phyloP scores from a whole-genome alignment of 2,329 filamentous ascomycete genomes.

The Venturia oleaginea region DNA sequence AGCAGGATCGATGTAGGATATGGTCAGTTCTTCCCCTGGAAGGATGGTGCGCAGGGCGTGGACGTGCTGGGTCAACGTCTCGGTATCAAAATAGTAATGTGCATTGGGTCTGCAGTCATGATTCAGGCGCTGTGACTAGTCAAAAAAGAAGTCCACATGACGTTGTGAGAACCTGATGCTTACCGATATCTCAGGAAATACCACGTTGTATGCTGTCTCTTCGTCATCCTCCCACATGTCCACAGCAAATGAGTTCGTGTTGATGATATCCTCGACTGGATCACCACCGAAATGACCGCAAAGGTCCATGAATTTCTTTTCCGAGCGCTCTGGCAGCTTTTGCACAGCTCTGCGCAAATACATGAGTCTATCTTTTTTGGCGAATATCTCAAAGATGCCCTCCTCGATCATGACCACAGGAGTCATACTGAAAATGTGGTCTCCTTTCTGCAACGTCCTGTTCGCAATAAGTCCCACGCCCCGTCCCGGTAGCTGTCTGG shows the following conservation, averaged over 20 bases:
- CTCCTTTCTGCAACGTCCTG: constrained; percentile 11
- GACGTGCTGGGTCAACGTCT: constrained; percentile 29
- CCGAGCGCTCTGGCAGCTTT: constrained; percentile 4
- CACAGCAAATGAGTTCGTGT: constrained; percentile 15
- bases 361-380: not conserved
- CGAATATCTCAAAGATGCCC: not conserved
- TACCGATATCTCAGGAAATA: constrained; percentile 15
- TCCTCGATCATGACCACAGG: constrained; percentile 13
- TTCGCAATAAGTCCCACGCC: constrained; percentile 14
- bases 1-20: constrained; percentile 31
- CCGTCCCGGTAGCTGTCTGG: constrained; percentile 9
- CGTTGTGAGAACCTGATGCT: not conserved
- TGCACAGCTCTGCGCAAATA: not conserved
- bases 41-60: constrained; percentile 30
- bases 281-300: constrained; percentile 14
- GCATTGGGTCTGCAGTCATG: constrained; percentile 36
- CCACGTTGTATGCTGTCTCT: constrained; percentile 6
- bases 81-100: constrained; percentile 30
- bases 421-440: constrained; percentile 13
- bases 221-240: constrained; percentile 11
- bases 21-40: constrained; percentile 34
- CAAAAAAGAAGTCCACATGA: not conserved
- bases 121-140: constrained; percentile 26
- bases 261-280: constrained; percentile 11
- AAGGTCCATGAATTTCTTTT: constrained; percentile 12